Evolutionary conservation across 2,329 filamentous ascomycete species (phyloP).

Genomic region (Fusarium piperis): DNA sequence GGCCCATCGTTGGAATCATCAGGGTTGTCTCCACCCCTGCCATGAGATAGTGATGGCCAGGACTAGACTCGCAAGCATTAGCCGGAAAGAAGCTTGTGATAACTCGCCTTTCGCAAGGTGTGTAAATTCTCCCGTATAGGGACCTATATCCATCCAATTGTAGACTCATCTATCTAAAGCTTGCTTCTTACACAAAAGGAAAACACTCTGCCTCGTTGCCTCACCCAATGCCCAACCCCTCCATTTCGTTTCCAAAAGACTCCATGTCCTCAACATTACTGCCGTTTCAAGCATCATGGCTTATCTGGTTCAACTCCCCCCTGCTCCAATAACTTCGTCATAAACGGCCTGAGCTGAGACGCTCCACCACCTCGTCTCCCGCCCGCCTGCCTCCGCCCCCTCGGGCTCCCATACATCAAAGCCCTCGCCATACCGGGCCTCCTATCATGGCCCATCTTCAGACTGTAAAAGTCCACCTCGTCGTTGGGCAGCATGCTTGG

Average conservation of each 20-base stretch:
- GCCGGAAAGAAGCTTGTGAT: not conserved
- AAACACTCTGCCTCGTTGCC: not conserved
- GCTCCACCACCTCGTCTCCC: conserved; percentile 13
- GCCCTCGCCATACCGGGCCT: conserved; percentile 6
- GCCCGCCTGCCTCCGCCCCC: not conserved
- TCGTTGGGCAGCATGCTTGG: conserved; percentile 6
- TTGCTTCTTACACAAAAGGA: not conserved
- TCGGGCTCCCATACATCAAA: not conserved
- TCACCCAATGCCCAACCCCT: not conserved
- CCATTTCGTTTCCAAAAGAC: not conserved
- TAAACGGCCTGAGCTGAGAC: conserved; percentile 14
- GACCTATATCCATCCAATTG: not conserved
- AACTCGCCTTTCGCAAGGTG: not conserved
- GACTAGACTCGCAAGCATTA: not conserved
- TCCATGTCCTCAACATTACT: not conserved
- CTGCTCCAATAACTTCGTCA: conserved; percentile 8
- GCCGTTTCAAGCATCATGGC: not conserved
- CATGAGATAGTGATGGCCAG: not conserved
- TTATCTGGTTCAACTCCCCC: not conserved
- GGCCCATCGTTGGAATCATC: not conserved
- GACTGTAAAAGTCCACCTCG: not conserved
- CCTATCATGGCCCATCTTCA: conserved; percentile 5
- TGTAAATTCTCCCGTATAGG: not conserved
- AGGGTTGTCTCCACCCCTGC: not conserved
- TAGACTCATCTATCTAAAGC: not conserved